Conservation (phyloP, 345 rosid genomes). For the Aethionema arabicum region DNA sequence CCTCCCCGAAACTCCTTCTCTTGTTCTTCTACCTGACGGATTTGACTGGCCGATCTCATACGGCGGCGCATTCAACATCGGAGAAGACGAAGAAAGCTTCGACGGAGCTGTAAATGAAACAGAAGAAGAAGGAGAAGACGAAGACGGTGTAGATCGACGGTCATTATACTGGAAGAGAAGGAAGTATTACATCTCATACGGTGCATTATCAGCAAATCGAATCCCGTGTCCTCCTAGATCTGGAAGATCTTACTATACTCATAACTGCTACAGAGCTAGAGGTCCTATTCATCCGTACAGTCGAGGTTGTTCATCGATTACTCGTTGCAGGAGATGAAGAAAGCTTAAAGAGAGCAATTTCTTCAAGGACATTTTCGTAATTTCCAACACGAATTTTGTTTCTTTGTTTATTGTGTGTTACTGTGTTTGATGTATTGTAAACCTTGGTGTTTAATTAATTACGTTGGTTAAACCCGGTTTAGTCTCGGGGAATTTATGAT, state of each 20-base stretch:
- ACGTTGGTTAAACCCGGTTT: neutral
- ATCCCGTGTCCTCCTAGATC: constrained; percentile 92
- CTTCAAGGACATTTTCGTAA: constrained; percentile 24
- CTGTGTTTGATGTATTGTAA: constrained; percentile 10
- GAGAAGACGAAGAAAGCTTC: constrained; percentile 17
- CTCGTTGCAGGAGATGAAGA: constrained; percentile 69
- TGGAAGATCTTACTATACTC: constrained; percentile 91
- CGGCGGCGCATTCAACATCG: constrained; percentile 21
- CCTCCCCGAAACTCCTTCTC: constrained; percentile 38
- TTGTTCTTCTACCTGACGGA: constrained; percentile 40
- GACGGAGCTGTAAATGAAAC: constrained; percentile 29
- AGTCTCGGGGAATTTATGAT: neutral
- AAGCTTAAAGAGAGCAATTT: neutral
- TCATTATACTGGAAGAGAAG: constrained; percentile 65
- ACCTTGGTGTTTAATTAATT: constrained; percentile 11
- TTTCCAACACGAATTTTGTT: constrained; percentile 8
- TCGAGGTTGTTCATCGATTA: constrained; percentile 71
- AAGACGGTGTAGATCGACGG: constrained; percentile 43
- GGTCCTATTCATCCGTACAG: constrained; percentile 74
- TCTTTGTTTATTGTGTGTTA: neutral
- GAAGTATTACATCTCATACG: constrained; percentile 83
- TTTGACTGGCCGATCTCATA: constrained; percentile 60
- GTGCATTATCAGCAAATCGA: constrained; percentile 78
- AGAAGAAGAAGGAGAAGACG: constrained; percentile 30
- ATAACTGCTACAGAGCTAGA: constrained; percentile 62